Evolutionary conservation across 768 basidiomycete genomes (phyloP).

Genomic region (Rhodotorula kratochvilovae): DNA sequence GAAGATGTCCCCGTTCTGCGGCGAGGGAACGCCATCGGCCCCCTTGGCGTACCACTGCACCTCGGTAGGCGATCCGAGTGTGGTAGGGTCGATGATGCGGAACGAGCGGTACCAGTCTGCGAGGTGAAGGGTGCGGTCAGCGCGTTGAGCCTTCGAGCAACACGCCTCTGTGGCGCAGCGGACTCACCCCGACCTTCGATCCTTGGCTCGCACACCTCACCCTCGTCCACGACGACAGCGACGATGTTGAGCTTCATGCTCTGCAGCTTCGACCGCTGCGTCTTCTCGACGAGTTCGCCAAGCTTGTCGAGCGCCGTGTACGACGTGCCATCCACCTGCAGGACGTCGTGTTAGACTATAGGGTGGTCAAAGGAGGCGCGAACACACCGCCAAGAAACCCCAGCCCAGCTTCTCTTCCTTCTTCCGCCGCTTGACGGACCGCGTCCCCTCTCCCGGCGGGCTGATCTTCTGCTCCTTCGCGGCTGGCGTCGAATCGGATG

Average conservation of each 20-base stretch:
- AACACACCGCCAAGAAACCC: not conserved
- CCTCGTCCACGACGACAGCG: not conserved
- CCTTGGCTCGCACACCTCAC: not conserved
- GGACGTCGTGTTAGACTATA: too few species aligned
- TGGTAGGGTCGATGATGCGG: not conserved
- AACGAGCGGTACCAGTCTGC: not conserved
- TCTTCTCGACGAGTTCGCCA: not conserved
- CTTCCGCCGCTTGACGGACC: conserved; percentile 1
- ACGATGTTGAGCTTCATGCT: not conserved
- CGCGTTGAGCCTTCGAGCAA: too few species aligned
- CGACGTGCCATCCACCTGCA: not conserved
- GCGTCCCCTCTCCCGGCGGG: not conserved
- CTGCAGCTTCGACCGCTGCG: not conserved
- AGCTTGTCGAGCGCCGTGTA: not conserved
- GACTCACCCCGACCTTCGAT: not conserved
- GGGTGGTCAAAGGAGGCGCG: not conserved
- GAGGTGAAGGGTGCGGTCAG: not conserved
- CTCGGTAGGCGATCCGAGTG: not conserved
- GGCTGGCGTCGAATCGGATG: not conserved
- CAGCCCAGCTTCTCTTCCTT: not conserved
- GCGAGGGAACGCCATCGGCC: not conserved
- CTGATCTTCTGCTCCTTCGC: not conserved
- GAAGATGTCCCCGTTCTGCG: not conserved
- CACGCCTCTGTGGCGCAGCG: too few species aligned
- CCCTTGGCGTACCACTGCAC: conserved; percentile 15